Evolutionary conservation across 768 basidiomycete species (phyloP).

Genomic region (Lactifluus pinguis): DNA sequence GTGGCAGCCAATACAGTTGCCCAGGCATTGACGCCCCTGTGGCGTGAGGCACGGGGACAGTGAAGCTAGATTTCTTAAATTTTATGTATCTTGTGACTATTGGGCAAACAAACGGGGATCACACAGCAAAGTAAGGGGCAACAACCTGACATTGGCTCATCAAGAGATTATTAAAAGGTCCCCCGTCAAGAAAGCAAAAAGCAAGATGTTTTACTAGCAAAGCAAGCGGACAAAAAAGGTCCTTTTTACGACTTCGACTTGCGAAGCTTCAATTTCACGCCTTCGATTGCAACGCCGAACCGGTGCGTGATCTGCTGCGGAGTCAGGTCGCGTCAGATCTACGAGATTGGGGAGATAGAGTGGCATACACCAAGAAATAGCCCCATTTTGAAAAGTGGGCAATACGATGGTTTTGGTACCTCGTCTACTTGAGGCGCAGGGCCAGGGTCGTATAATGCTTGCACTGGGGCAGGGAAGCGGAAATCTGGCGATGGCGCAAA

Average conservation of each 20-base stretch:
- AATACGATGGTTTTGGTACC: neutral
- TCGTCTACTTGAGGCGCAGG: neutral
- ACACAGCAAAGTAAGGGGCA: neutral
- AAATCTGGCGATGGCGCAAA: neutral
- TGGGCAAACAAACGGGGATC: neutral
- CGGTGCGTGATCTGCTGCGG: neutral
- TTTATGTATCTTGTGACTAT: neutral
- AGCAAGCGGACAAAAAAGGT: too few relatives aligned
- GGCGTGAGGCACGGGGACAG: constrained; percentile 36
- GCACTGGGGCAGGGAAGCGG: neutral
- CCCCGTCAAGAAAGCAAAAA: neutral
- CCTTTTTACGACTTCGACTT: neutral
- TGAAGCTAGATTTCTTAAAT: constrained; percentile 17
- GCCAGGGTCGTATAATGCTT: neutral
- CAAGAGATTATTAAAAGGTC: too few relatives aligned
- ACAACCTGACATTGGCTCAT: neutral
- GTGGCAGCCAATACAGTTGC: constrained; percentile 65
- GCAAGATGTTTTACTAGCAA: neutral
- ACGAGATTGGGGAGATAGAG: neutral
- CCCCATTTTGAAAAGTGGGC: neutral
- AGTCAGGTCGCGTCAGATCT: neutral
- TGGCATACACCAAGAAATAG: neutral
- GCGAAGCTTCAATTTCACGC: constrained; percentile 4
- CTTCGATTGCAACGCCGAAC: constrained; percentile 1
- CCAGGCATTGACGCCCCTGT: constrained; percentile 65